These are phyloP conservation scores for Skeletonema menzelii DNA, from an alignment of 108 stramenopile species.

Conservation along the genomic window DNA sequence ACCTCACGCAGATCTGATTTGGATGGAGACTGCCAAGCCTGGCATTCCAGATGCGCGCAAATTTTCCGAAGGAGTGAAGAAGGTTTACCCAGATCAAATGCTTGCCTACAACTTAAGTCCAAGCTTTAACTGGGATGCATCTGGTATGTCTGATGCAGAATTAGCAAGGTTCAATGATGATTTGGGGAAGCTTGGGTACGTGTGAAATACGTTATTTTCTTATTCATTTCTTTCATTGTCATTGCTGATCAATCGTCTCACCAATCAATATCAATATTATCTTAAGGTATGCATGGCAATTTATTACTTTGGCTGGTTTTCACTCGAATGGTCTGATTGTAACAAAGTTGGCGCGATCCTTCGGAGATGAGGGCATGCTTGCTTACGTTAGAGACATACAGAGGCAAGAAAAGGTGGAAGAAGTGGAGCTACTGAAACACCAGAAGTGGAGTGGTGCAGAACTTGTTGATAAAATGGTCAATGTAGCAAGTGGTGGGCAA, in stretches of 20 bases:
- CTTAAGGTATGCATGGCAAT: slow-evolving; percentile 86
- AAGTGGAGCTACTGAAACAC: slow-evolving; percentile 92
- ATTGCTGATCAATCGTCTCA: background rate
- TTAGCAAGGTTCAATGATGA: slow-evolving; percentile 88
- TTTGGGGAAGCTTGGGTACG: slow-evolving; percentile 87
- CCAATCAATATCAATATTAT: background rate
- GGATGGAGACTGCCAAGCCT: slow-evolving; percentile 94
- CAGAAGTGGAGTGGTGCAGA: slow-evolving; percentile 97
- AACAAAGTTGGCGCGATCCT: slow-evolving; percentile 84
- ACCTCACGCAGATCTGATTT: slow-evolving; percentile 90
- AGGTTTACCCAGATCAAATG: slow-evolving; percentile 84
- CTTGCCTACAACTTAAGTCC: slow-evolving; percentile 95
- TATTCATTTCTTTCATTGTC: background rate
- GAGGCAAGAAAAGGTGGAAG: slow-evolving; percentile 80
- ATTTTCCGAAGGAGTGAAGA: slow-evolving; percentile 76
- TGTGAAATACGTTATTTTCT: slow-evolving; percentile 65
- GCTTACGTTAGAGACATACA: slow-evolving; percentile 95
- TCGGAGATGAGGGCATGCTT: slow-evolving; percentile 88
- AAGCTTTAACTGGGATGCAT: slow-evolving; percentile 96
- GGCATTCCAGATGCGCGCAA: slow-evolving; percentile 80
- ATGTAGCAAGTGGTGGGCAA: slow-evolving; percentile 87
- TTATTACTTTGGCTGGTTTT: slow-evolving; percentile 96
- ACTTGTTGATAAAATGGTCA: slow-evolving; percentile 92
- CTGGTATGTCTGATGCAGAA: slow-evolving; percentile 86
- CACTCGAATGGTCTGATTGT: slow-evolving; percentile 92